Base-by-base conservation (phyloP, 805 yeast genomes). In the Spathaspora girioi region DNA sequence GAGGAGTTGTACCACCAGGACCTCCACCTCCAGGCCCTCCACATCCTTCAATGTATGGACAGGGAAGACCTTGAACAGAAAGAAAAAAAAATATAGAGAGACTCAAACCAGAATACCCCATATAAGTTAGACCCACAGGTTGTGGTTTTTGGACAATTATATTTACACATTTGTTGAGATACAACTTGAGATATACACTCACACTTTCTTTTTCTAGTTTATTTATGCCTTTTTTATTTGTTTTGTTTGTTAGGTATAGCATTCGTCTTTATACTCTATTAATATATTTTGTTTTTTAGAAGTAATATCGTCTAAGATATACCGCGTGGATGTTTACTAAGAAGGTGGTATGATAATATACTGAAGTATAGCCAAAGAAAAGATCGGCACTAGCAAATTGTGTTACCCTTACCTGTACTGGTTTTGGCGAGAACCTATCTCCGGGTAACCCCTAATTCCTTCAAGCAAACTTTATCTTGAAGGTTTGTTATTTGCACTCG, bases 31-130 rank as follows among this genome's bases (percentile, higher is more conserved):
- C 63, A 11, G 40, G 40, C 2, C 40, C 40, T 11, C 40, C 40
- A 14, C 40, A 35, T 42, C 63, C 66, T 23, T 64, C 61, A 31
- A 63, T 63, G 68, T 69, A 66, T 49, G 61, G 62, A 14, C 66
- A 59, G 54, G 59, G 62, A 20, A 53, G 64, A 51, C 62, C 56
- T 49, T 54, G 26, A 23, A 23, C 6, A 23, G 6, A 23, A 23
- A 23, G 26, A 23, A 23, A 29, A 12, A 29, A 8, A 54, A 46
- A 46, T 38, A 38, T 11, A 19, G 26, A 23, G 26, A 23, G 43
- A 35, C 40, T 15, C 5, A 35, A 35, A n/a, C 9, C 15, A 7
- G 14, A 3, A 15, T 7, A n/a, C 17, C 9, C 2, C 40, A 6
- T n/a, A 11, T 23, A 14, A 35, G 15, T 35, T 35, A 35, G 40